Evolutionary conservation across 371 early-diverging fungal genomes (phyloP), one percentile per base, ranked within the genome.

Genomic region (Rhizopus stolonifer): DNA sequence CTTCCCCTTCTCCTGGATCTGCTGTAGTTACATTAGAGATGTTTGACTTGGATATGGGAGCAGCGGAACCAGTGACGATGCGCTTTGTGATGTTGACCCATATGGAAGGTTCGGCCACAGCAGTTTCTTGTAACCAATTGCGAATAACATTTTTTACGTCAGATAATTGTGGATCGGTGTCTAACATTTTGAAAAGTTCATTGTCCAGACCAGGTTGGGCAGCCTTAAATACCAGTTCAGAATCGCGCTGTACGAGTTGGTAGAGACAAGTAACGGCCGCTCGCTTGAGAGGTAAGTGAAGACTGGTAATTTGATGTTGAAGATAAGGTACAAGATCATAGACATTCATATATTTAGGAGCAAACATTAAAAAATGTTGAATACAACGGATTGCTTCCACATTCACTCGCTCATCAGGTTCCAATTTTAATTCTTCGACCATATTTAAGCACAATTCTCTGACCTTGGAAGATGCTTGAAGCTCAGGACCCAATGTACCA

Each of bases 401-500:
- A 36, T 90, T 85, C 17, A 91, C 91, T 46, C 84, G 81, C 29
- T 87, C 86, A 48, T 92, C 90, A 1, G 85, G 78, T 49, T 92
- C 90, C 59, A 87, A 71, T 39, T 86, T 84, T 34, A 93, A 67
- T 52, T 88, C 88, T 51, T 90, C 90, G 33, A 89, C 89, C 46
- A 93, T 71, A 17, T 80, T 80, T 17, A 90, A 76, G 60, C 91
- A 89, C 0, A 91, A 67, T 26, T 90, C 89, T n/a, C 91, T 79
- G 0, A 88, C 72, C 44, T 84, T 85, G 4, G 79, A 61, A 10
- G 86, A 87, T 3, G 79, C 72, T 47, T 90, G 87, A 17, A 98
- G 72, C 55, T 95, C 96, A 0, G 98, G 98, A 0, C 98, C 98
- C 10, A 96, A 61, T 0, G 91, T 91, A 6, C 93, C 92, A 49